Percentiles rank a stretch among this genome's conserved stretches.
These are phyloP conservation scores for Quercus tomentella DNA, from an alignment of 331 rosid genomes.

Conservation along the genomic window DNA sequence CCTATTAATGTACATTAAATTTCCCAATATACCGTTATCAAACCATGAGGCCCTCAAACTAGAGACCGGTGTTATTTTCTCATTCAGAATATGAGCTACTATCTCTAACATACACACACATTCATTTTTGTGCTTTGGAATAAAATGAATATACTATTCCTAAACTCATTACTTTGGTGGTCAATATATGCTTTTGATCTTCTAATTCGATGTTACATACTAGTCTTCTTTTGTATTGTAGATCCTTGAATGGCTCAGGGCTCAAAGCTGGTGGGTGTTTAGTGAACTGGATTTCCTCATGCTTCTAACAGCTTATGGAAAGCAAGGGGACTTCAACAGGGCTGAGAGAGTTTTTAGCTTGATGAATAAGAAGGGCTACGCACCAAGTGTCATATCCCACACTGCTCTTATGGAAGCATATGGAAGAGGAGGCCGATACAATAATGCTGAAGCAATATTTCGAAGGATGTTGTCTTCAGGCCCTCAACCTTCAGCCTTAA, in stretches of 20 bases:
- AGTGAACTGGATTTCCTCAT: conserved; percentile 81
- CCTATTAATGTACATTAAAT: too few species aligned
- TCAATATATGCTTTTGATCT: neutral
- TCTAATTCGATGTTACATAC: conserved; percentile 7
- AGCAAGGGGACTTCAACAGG: conserved; percentile 71
- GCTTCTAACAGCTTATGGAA: conserved; percentile 95
- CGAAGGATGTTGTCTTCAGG: conserved; percentile 82
- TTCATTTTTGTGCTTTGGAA: too few species aligned
- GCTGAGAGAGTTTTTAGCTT: conserved; percentile 67
- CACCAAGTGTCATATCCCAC: conserved; percentile 72
- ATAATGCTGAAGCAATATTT: conserved; percentile 86
- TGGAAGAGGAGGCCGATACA: conserved; percentile 72
- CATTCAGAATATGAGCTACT: too few species aligned
- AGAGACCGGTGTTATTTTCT: too few species aligned
- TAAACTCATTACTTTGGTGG: neutral
- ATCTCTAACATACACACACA: too few species aligned
- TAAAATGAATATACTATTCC: neutral
- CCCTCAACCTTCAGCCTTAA: conserved; percentile 86
- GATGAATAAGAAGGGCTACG: conserved; percentile 70
- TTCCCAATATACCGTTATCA: too few species aligned
- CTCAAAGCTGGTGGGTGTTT: conserved; percentile 89
- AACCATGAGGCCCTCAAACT: too few species aligned
- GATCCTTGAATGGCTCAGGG: conserved; percentile 89
- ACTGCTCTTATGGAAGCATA: conserved; percentile 99
- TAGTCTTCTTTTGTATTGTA: conserved; percentile 25